A percentile compares a stretch with the other conserved stretches of the same genome.
These are phyloP conservation scores for Blastocystis sp. DNA, from an alignment of 352 stramenopile genomes.

Conservation along the genomic window DNA sequence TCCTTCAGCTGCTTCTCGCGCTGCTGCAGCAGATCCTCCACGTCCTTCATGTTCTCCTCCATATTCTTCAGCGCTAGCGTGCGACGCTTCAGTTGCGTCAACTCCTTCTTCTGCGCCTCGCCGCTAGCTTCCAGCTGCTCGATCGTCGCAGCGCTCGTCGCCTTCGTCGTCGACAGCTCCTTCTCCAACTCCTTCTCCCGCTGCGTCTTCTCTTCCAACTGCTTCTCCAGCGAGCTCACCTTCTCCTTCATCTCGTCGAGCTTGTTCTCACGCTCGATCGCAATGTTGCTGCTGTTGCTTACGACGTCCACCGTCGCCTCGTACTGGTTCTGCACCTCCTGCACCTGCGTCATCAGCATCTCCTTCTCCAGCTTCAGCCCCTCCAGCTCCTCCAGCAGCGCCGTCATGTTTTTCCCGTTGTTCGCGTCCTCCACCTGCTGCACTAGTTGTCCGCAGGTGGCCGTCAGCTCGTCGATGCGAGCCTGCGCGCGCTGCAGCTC, in stretches of 20 bases:
- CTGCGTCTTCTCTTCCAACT: neutral
- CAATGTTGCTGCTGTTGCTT: constrained; percentile 19
- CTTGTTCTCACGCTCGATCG: constrained; percentile 32
- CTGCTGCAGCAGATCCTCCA: constrained; percentile 46
- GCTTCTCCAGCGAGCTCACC: neutral
- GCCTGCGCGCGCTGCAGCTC: constrained; percentile 11
- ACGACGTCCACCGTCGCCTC: constrained; percentile 24
- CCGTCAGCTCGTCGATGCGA: constrained; percentile 32
- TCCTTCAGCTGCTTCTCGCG: constrained; percentile 27
- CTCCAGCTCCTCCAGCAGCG: neutral
- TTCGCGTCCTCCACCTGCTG: constrained; percentile 44
- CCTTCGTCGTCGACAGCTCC: neutral
- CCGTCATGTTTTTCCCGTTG: constrained; percentile 7
- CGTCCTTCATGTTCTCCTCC: constrained; percentile 47
- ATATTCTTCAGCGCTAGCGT: constrained; percentile 49
- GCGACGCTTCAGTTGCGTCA: constrained; percentile 18
- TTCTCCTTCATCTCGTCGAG: constrained; percentile 9
- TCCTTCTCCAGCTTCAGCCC: constrained; percentile 10
- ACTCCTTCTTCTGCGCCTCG: neutral
- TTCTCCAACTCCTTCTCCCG: constrained; percentile 30
- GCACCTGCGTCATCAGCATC: neutral
- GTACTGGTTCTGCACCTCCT: constrained; percentile 18
- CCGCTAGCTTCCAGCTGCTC: neutral
- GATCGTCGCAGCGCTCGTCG: neutral
- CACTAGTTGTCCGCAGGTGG: neutral